These are phyloP conservation scores for Phytopythium oedochilum DNA, from an alignment of 352 stramenopile species.

Conservation along the genomic window DNA sequence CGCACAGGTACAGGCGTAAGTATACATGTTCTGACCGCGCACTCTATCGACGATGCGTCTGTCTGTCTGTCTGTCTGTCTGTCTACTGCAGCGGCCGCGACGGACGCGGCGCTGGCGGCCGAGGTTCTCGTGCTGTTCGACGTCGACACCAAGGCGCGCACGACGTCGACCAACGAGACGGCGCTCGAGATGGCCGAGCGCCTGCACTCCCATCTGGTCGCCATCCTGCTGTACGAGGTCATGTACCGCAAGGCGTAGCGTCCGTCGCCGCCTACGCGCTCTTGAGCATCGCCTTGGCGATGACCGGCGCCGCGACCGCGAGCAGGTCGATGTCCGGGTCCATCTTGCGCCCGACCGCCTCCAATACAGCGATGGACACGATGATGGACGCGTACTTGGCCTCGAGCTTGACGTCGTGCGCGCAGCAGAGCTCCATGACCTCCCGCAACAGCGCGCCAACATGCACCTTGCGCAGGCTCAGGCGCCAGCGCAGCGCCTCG, in stretches of 20 bases:
- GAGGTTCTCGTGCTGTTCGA: conserved; percentile 69
- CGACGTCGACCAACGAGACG: conserved; percentile 66
- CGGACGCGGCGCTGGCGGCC: conserved; percentile 56
- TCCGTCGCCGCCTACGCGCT: no score
- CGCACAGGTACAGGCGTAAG: conserved; percentile 1
- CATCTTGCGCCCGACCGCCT: conserved; percentile 87
- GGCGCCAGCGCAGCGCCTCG: conserved; percentile 52
- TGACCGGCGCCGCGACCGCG: conserved; percentile 87
- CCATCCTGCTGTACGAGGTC: conserved; percentile 68
- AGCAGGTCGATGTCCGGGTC: conserved; percentile 91
- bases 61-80: no score
- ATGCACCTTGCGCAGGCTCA: conserved; percentile 71
- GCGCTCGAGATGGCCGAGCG: conserved; percentile 76
- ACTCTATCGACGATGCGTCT: conserved; percentile 2
- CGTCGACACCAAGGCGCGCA: conserved; percentile 49
- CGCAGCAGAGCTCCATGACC: conserved; percentile 89
- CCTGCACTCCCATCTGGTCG: conserved; percentile 63
- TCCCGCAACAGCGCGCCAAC: conserved; percentile 65
- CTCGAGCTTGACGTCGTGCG: conserved; percentile 92
- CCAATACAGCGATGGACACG: conserved; percentile 93
- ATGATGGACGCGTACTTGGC: conserved; percentile 93
- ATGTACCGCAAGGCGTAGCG: conserved; percentile 46
- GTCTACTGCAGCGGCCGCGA: conserved; percentile 45
- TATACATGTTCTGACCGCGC: conserved; percentile 12
- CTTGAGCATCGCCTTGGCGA: conserved; percentile 90